A percentile compares a stretch with the other conserved stretches of the same genome.
Evolutionary conservation across 106 monocot genomes (phyloP).

Genomic region (Apostasia ramifera): DNA sequence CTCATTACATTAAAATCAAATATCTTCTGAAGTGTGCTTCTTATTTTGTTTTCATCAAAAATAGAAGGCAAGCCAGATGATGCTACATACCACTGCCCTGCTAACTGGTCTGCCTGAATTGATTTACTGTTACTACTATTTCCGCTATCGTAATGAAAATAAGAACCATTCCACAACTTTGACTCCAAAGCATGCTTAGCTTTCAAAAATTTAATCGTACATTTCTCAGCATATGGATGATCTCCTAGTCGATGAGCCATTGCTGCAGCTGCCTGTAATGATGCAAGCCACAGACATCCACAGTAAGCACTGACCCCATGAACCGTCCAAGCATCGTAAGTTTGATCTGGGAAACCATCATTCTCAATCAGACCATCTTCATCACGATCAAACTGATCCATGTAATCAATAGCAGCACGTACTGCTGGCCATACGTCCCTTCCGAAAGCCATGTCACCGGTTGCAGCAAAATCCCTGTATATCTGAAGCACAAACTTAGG

Average conservation of each 20-base stretch:
- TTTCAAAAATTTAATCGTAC: slow-evolving; percentile 58
- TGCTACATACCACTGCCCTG: slow-evolving; percentile 94
- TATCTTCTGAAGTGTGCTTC: slow-evolving; percentile 78
- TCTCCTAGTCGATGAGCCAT: slow-evolving; percentile 90
- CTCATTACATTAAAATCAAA: slow-evolving; percentile 96
- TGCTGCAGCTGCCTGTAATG: slow-evolving; percentile 80
- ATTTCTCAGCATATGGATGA: slow-evolving; percentile 62
- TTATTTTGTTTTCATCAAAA: slow-evolving; percentile 71
- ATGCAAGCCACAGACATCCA: slow-evolving; percentile 88
- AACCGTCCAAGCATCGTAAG: slow-evolving; percentile 97
- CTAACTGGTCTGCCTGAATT: slow-evolving; percentile 95
- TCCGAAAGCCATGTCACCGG: slow-evolving; percentile 82
- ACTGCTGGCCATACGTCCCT: slow-evolving; percentile 90
- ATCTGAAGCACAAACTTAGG: slow-evolving; percentile 98
- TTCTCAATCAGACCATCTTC: slow-evolving; percentile 96
- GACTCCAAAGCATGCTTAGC: slow-evolving; percentile 63
- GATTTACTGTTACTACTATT: slow-evolving; percentile 72
- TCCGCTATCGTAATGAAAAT: slow-evolving; percentile 95
- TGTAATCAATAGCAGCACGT: slow-evolving; percentile 84
- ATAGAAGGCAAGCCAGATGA: slow-evolving; percentile 82
- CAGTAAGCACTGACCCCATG: slow-evolving; percentile 96
- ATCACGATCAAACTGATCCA: slow-evolving; percentile 97
- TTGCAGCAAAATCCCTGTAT: slow-evolving; percentile 95
- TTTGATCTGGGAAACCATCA: slow-evolving; percentile 99
- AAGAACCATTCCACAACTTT: slow-evolving; percentile 94